These are phyloP conservation scores for Trypanosoma theileri DNA, from an alignment of 208 protist genomes.

Conservation along the genomic window DNA sequence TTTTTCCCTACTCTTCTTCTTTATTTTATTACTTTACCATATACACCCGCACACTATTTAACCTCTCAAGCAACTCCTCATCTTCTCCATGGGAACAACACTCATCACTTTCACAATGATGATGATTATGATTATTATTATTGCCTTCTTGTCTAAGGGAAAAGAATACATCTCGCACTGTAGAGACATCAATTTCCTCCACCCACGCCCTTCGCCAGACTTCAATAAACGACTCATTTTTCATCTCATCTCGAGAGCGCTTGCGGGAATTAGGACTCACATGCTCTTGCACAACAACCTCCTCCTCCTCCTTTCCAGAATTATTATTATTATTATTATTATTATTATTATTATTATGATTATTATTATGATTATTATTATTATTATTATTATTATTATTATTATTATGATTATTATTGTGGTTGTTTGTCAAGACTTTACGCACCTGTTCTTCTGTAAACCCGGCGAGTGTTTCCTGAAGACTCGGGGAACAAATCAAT, in stretches of 20 bases:
- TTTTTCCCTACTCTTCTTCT: neutral
- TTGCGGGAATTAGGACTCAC: neutral
- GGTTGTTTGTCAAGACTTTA: neutral
- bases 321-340: neutral
- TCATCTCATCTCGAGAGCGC: neutral
- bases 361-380: neutral
- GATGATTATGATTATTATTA: neutral
- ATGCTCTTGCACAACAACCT: neutral
- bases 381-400: neutral
- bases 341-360: neutral
- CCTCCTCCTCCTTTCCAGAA: neutral
- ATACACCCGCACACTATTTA: slow-evolving; percentile 24
- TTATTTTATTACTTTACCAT: slow-evolving; percentile 13
- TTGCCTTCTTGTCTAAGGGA: neutral
- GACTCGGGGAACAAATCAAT: slow-evolving; percentile 57
- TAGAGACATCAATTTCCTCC: slow-evolving; percentile 23
- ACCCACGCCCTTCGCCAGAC: slow-evolving; percentile 21
- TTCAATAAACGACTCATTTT: neutral
- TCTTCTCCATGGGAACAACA: neutral
- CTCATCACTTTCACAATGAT: neutral
- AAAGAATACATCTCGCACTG: slow-evolving; percentile 19
- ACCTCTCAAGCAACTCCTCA: slow-evolving; percentile 11
- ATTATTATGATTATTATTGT: neutral
- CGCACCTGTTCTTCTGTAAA: slow-evolving; percentile 30
- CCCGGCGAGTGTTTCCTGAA: slow-evolving; percentile 53